These are phyloP conservation scores for Takakia lepidozioides DNA, from an alignment of 225 moss, liverwort and hornwort species.

Conservation along the genomic window DNA sequence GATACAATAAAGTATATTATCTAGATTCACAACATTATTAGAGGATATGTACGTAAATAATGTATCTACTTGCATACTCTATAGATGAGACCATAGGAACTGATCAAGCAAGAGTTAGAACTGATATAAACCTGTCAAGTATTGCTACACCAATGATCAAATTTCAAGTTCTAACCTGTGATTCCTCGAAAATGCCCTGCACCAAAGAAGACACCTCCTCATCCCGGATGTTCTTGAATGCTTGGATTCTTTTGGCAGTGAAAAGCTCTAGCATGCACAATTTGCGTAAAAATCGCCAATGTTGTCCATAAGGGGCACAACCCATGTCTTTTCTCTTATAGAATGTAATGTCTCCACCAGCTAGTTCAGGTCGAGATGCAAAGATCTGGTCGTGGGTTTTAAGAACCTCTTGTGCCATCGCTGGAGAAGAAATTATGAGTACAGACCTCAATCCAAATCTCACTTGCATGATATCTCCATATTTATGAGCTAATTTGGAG, in stretches of 20 bases:
- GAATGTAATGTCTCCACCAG: neutral
- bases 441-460: conserved; percentile 1
- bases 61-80: too few species aligned
- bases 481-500: conserved; percentile 4
- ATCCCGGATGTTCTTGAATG: conserved; percentile 5
- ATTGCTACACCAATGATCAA: too few species aligned
- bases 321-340: conserved; percentile 11
- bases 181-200: conserved; percentile 1
- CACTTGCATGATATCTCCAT: conserved; percentile 14
- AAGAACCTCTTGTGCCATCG: conserved; percentile 14
- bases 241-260: conserved; percentile 5
- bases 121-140: too few species aligned
- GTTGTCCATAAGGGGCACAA: conserved; percentile 23
- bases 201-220: conserved; percentile 1
- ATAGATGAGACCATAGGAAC: too few species aligned
- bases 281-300: conserved; percentile 12
- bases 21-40: too few species aligned
- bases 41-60: too few species aligned
- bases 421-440: conserved; percentile 10
- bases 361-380: conserved; percentile 12
- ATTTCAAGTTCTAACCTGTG: conserved; percentile 2
- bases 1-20: too few species aligned
- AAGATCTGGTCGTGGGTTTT: conserved; percentile 27
- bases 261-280: conserved; percentile 17
- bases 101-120: too few species aligned